Base-by-base conservation (phyloP, 1,284 basidiomycete species). In the Meripilus lineatus region DNA sequence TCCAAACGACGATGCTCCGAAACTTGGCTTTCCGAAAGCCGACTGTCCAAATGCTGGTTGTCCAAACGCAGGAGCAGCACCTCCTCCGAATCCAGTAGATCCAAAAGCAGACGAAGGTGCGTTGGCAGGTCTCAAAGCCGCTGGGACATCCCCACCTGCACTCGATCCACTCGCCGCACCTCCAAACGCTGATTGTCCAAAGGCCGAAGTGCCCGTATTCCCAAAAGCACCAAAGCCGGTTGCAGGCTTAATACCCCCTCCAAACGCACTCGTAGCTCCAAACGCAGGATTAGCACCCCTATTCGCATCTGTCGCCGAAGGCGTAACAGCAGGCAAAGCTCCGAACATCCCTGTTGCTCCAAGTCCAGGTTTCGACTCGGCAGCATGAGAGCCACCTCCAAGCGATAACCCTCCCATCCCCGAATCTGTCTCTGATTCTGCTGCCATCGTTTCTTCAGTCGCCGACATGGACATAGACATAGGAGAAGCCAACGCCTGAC, bases 221-320 rank as follows among this genome's bases (percentile, higher is more conserved):
- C 51, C 50, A 32, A 70, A 70, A 1, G 64, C 66, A 15, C 67
- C 71, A 45, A 72, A 71, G 1, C 68, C 70, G 6, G 57, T 59
- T 0, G 65, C 63, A 7, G 68, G 69, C 44, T 67, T 70, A 32
- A 72, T 54, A 6, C 47, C 50, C n/a, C 53, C 48, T 1, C 61
- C 61, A 45, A 59, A 65, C 15, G 55, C 40, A 15, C 52, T 26
- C 30, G 48, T 40, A 7, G 51, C 38, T 44, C 41, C 50, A n/a
- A 50, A 42, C 8, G 42, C 30, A 11, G 52, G 32, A 23, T 44
- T 34, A 3, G 40, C 39, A n/a, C 18, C 32, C 28, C n/a, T 30
- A 18, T 38, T 41, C 11, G 45, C 36, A 4, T 44, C 38, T 8
- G 54, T 25, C 18, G 42, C 37, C 17, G 45, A 33, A 24, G 34